phyloP scores from a whole-genome alignment of 768 basidiomycete genomes.

The Melanogaster broomeanus region DNA sequence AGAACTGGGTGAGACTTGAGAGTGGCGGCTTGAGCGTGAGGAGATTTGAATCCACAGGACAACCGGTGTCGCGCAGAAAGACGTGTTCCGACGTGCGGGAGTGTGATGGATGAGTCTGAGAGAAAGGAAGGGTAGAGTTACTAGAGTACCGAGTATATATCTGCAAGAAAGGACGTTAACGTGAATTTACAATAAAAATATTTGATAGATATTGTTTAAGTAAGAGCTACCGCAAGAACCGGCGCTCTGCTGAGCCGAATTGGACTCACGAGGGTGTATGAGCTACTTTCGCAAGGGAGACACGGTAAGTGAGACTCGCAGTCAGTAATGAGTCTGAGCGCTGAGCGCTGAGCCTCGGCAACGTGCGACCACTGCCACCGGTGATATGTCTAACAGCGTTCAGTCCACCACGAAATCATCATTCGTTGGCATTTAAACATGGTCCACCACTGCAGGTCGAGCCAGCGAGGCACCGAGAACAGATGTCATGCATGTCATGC shows the following conservation, averaged over 20 bases:
- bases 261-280: slow-evolving; percentile 6
- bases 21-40: background rate
- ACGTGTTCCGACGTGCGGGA: background rate
- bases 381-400: background rate
- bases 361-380: slow-evolving; percentile 13
- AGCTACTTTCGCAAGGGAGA: slow-evolving; percentile 1
- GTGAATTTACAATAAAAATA: slow-evolving; percentile 1
- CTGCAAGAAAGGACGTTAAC: slow-evolving; percentile 7
- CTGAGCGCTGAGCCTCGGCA: slow-evolving; percentile 4
- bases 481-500: too few relatives aligned
- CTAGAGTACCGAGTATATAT: too few relatives aligned
- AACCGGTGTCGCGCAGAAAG: background rate
- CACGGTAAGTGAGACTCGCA: background rate
- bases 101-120: background rate
- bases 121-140: slow-evolving; percentile 3
- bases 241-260: slow-evolving; percentile 17
- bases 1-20: background rate
- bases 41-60: background rate
- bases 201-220: slow-evolving; percentile 17
- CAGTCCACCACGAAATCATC: background rate
- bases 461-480: background rate
- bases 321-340: background rate
- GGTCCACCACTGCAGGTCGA: background rate
- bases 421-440: background rate
- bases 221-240: slow-evolving; percentile 6